Base-by-base conservation (phyloP, 1,284 basidiomycete species). In the Leccinum griseonigrum region DNA sequence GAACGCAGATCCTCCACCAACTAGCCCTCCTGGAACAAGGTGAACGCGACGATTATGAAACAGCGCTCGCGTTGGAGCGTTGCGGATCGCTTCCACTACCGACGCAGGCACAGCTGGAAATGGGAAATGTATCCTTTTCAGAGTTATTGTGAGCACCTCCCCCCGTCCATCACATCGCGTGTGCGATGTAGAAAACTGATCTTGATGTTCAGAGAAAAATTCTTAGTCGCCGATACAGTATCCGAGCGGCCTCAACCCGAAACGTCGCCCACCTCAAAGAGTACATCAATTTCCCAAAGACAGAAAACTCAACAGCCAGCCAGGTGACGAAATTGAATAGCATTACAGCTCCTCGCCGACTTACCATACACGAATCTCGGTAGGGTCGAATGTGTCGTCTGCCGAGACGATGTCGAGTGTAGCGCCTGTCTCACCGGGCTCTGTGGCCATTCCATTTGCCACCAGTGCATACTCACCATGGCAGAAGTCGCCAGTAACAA, bases 401-500 rank as follows among this genome's bases (percentile, higher is more conserved):
- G 70, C 40, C 34, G 59, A 13, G 70, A 74, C 51, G n/a, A 14
- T 0, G 53, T 59, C 16, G 59, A 64, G n/a, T 9, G 7, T 5
- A 52, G n/a, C 4, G 8, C 54, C 28, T 60, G 67, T 55, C 61
- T 72, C 32, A 64, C 67, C 9, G 75, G 72, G 2, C 72, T 71
- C 2, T 81, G 80, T 51, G 74, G 74, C 10, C 77, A 81, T 60
- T 70, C 67, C 58, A 79, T 80, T 57, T 78, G 79, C 60, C 58
- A 40, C 26, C 65, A 64, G 9, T 83, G 81, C 63, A 60, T 79
- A 3, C 61, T 72, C 11, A 60, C 70, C 10, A 76, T 82, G 63
- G 76, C 79, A 28, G 63, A 78, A 57, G 67, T 72, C 1, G 74
- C 79, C 1, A 75, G 67, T 14, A 70, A 68, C 18, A 77, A 79